phyloP scores from a whole-genome alignment of 2,329 filamentous ascomycete genomes.

The Esteya vermicola region DNA sequence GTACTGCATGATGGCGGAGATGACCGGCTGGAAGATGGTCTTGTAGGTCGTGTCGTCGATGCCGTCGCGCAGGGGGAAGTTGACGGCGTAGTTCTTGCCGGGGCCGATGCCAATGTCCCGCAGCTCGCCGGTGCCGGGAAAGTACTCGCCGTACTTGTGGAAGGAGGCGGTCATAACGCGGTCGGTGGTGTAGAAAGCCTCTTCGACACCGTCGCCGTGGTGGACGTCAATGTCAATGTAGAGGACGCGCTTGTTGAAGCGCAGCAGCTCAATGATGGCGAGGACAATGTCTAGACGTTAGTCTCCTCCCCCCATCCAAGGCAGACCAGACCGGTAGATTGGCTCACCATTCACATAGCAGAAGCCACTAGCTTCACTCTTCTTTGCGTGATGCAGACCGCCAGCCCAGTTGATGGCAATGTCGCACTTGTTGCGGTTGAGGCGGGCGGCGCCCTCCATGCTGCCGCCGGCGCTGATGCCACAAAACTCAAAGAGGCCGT shows the following conservation, averaged over 20 bases:
- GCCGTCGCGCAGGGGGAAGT: constrained; percentile 82
- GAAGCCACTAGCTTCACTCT: constrained; percentile 90
- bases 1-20: constrained; percentile 71
- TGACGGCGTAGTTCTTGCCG: constrained; percentile 81
- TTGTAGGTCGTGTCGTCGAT: constrained; percentile 85
- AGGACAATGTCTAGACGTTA: constrained; percentile 62
- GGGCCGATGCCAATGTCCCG: constrained; percentile 76
- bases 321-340: too few relatives aligned
- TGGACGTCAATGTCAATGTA: constrained; percentile 92
- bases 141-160: constrained; percentile 93
- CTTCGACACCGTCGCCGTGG: constrained; percentile 74
- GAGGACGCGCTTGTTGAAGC: constrained; percentile 84
- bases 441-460: constrained; percentile 80
- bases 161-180: constrained; percentile 89
- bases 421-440: constrained; percentile 84
- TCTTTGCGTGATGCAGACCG: constrained; percentile 93
- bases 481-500: constrained; percentile 94
- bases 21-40: constrained; percentile 81
- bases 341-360: constrained; percentile 81
- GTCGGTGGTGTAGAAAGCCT: constrained; percentile 73
- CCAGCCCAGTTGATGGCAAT: constrained; percentile 98
- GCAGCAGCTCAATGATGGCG: constrained; percentile 81
- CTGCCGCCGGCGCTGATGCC: constrained; percentile 88
- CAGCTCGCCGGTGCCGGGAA: constrained; percentile 80
- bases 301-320: background rate